phyloP scores from a whole-genome alignment of 768 basidiomycete species.

The Trametes cingulata region DNA sequence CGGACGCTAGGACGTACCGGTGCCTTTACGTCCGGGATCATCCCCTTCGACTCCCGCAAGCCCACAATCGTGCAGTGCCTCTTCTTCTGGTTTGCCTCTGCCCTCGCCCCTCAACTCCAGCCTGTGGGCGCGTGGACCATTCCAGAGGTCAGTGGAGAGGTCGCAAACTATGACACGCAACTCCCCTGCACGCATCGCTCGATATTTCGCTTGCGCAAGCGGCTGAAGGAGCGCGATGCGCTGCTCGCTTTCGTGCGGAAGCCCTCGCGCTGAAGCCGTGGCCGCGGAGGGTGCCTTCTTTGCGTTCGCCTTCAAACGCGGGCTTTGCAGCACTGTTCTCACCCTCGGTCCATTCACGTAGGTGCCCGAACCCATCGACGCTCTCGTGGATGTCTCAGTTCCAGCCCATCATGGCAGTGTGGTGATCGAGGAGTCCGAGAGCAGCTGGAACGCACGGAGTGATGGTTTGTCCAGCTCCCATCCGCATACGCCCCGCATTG shows the following conservation, averaged over 20 bases:
- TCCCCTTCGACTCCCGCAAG: slow-evolving; percentile 1
- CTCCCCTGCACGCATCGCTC: slow-evolving; percentile 17
- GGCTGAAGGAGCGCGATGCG: slow-evolving; percentile 9
- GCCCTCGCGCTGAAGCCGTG: slow-evolving; percentile 15
- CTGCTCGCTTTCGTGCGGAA: slow-evolving; percentile 12
- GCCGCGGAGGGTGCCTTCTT: not conserved
- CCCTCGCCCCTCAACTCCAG: slow-evolving; percentile 9
- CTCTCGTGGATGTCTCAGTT: not conserved
- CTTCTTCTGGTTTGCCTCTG: slow-evolving; percentile 30
- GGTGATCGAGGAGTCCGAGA: slow-evolving; percentile 1
- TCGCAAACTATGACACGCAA: not conserved
- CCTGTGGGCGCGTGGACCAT: slow-evolving; percentile 17
- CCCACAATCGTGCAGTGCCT: slow-evolving; percentile 30
- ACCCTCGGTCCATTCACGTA: slow-evolving; percentile 32
- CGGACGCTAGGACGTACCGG: slow-evolving; percentile 23
- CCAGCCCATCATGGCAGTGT: not conserved
- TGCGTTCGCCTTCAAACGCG: not conserved
- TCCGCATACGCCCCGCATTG: not conserved
- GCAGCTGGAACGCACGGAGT: slow-evolving; percentile 5
- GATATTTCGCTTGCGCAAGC: slow-evolving; percentile 16
- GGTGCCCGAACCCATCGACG: slow-evolving; percentile 43
- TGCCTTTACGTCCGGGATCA: slow-evolving; percentile 23
- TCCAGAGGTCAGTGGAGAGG: slow-evolving; percentile 29
- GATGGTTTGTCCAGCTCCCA: not conserved
- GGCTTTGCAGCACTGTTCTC: slow-evolving; percentile 13